Evolutionary conservation across 2,329 filamentous ascomycete species (phyloP).

Genomic region (Claviceps maximensis): DNA sequence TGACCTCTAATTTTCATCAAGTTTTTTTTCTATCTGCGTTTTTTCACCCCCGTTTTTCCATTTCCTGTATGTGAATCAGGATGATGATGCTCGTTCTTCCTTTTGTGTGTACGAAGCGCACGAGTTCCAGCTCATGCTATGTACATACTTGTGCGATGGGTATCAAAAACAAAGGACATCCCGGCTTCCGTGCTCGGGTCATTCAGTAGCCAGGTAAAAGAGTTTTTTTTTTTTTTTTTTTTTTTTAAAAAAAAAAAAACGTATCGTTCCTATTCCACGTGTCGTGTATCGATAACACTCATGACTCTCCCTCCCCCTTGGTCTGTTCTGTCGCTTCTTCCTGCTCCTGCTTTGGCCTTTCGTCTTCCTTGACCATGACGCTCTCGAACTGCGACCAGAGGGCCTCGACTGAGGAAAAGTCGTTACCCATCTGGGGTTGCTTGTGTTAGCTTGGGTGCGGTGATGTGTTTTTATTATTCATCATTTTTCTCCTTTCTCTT

Average conservation of each 20-base stretch:
- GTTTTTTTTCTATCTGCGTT: no score
- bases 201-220: no score
- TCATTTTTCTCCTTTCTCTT: not conserved
- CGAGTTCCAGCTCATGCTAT: not conserved
- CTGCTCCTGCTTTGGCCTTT: slow-evolving; percentile 10
- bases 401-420: slow-evolving; percentile 92
- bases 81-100: not conserved
- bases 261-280: not conserved
- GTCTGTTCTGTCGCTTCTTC: slow-evolving; percentile 14
- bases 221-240: no score
- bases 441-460: not conserved
- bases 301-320: slow-evolving; percentile 10
- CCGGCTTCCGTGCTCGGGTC: not conserved
- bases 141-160: not conserved
- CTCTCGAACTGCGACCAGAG: slow-evolving; percentile 96
- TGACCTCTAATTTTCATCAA: no score
- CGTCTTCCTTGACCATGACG: slow-evolving; percentile 67
- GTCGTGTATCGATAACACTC: no score
- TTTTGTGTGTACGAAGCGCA: not conserved
- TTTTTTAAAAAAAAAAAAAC: no score
- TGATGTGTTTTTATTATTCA: not conserved
- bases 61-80: not conserved
- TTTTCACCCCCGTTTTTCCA: no score
- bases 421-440: slow-evolving; percentile 78
- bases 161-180: no score